A percentile compares a stretch with the other conserved stretches of the same genome.
phyloP scores from a whole-genome alignment of 805 yeast species.

The Alloascoidea hylecoeti region DNA sequence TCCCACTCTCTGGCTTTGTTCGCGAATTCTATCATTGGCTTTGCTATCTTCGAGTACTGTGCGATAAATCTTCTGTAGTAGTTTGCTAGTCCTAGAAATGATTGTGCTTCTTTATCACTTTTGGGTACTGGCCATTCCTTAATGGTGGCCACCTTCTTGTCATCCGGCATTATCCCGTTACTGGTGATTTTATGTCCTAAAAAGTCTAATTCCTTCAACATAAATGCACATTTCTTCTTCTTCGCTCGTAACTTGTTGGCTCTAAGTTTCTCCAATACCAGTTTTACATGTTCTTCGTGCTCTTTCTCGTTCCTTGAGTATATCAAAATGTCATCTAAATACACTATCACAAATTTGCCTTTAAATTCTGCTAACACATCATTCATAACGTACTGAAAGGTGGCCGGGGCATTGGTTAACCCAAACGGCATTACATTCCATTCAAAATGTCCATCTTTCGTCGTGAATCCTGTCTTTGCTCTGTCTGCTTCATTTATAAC shows the following conservation, averaged over 20 bases:
- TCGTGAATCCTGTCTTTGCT: conserved; percentile 12
- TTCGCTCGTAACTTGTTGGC: conserved; percentile 4
- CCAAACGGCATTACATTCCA: conserved; percentile 16
- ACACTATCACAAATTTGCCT: conserved; percentile 7
- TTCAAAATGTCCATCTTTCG: conserved; percentile 10
- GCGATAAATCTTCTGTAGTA: conserved; percentile 7
- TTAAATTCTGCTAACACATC: too few species aligned
- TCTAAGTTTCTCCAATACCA: conserved; percentile 1
- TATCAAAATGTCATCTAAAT: conserved; percentile 11
- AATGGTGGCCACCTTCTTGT: conserved; percentile 2
- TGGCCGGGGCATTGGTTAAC: conserved; percentile 13
- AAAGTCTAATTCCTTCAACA: conserved; percentile 5
- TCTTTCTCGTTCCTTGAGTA: conserved; percentile 4
- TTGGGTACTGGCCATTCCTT: conserved; percentile 7
- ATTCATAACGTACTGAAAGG: too few species aligned
- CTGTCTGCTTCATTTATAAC: conserved; percentile 4
- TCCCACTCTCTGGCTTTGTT: not conserved
- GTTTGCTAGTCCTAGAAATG: conserved; percentile 6
- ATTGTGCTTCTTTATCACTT: conserved; percentile 1
- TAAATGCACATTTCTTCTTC: conserved; percentile 6
- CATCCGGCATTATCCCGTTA: conserved; percentile 5
- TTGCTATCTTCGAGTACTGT: conserved; percentile 4
- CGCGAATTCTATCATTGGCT: conserved; percentile 4
- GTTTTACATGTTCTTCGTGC: too few species aligned
- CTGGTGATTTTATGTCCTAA: conserved; percentile 7